phyloP scores from a whole-genome alignment of 2,329 filamentous ascomycete species.

The Endoconidiophora laricicola region DNA sequence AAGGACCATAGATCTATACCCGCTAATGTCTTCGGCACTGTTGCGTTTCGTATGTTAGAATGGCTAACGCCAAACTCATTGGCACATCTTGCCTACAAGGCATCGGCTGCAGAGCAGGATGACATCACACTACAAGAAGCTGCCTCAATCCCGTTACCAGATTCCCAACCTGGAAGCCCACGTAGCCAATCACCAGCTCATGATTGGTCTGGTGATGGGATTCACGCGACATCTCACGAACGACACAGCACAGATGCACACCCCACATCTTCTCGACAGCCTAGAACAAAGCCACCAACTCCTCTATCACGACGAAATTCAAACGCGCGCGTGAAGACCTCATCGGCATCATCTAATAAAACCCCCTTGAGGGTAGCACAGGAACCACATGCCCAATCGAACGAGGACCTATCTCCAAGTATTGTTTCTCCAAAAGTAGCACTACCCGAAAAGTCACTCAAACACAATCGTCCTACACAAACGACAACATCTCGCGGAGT shows the following conservation, averaged over 20 bases:
- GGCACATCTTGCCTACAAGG: constrained; percentile 5
- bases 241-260: not conserved
- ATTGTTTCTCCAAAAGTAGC: constrained; percentile 19
- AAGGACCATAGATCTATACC: constrained; percentile 45
- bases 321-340: constrained; percentile 15
- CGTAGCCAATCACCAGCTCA: constrained; percentile 2
- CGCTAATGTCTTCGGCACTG: constrained; percentile 46
- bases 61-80: constrained; percentile 42
- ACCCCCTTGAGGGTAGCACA: constrained; percentile 15
- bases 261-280: not conserved
- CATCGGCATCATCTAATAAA: constrained; percentile 8
- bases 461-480: constrained; percentile 3
- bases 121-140: constrained; percentile 10
- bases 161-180: constrained; percentile 6
- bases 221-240: not conserved
- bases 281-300: constrained; percentile 1
- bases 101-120: constrained; percentile 10
- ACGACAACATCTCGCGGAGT: not conserved
- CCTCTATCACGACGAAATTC: constrained; percentile 14
- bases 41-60: constrained; percentile 52
- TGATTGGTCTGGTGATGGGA: not conserved
- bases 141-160: constrained; percentile 9
- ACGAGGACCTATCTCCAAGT: constrained; percentile 19
- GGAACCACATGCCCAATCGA: constrained; percentile 18
- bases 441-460: constrained; percentile 3